Conservation (phyloP, 1,284 basidiomycete species). For the Cutaneotrichosporon mucoides region DNA sequence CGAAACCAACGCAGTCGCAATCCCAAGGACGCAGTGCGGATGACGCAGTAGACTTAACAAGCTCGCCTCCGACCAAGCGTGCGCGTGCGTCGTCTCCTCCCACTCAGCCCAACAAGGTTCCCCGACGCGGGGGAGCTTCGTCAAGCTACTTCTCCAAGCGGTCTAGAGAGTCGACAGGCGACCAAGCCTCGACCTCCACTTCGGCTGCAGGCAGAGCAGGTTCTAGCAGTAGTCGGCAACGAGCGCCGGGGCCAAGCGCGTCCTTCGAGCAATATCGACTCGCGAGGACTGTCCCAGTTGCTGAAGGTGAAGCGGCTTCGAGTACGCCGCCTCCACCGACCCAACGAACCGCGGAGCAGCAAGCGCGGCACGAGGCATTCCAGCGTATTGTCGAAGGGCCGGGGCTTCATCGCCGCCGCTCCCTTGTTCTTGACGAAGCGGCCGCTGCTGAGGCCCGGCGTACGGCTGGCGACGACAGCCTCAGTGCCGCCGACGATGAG, state of each 20-base stretch:
- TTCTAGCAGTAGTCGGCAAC: neutral
- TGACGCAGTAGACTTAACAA: conserved; percentile 31
- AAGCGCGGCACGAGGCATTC: conserved; percentile 36
- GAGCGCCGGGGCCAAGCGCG: neutral
- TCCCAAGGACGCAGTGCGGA: conserved; percentile 7
- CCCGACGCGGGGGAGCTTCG: neutral
- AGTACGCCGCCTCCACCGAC: no score
- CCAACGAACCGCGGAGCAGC: conserved; percentile 27
- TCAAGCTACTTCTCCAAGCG: conserved; percentile 1
- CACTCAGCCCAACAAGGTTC: no score
- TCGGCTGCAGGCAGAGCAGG: no score
- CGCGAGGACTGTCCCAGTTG: neutral
- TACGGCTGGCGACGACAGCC: conserved; percentile 7
- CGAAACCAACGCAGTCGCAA: conserved; percentile 23
- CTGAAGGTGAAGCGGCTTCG: neutral
- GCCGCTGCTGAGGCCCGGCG: conserved; percentile 35
- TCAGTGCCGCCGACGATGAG: conserved; percentile 2
- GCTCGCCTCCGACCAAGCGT: conserved; percentile 23
- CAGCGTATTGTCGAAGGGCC: conserved; percentile 20
- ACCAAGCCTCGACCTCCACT: no score
- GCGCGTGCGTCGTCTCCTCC: conserved; percentile 1
- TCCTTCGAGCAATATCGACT: conserved; percentile 24
- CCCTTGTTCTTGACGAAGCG: conserved; percentile 47
- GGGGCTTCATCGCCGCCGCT: conserved; percentile 38
- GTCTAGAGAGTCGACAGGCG: no score